Evolutionary conservation across 495 filamentous ascomycete species (phyloP).

Genomic region (Penicillium manginii): DNA sequence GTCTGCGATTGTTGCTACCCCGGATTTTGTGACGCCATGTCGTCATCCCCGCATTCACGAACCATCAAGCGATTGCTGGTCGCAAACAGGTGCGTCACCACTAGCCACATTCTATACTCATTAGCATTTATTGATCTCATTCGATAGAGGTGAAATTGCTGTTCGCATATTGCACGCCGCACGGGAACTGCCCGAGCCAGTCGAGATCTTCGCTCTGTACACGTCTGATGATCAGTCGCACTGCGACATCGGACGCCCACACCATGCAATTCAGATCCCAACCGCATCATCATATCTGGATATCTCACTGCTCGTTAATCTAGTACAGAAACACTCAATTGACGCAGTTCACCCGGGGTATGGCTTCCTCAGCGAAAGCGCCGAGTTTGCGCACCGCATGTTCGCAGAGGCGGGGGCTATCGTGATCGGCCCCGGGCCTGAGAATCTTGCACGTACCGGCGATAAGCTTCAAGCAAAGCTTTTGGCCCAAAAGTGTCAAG

Average conservation of each 20-base stretch:
- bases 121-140: not conserved
- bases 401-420: conserved; percentile 50
- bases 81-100: conserved; percentile 54
- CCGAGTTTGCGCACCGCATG: conserved; percentile 56
- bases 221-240: conserved; percentile 58
- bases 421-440: conserved; percentile 59
- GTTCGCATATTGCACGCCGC: conserved; percentile 60
- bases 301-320: conserved; percentile 46
- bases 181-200: conserved; percentile 49
- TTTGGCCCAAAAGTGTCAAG: conserved; percentile 56
- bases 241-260: conserved; percentile 47
- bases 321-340: conserved; percentile 53
- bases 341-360: conserved; percentile 65
- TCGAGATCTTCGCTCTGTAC: conserved; percentile 58
- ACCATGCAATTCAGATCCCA: conserved; percentile 50
- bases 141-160: conserved; percentile 61
- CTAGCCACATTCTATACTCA: not conserved
- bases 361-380: conserved; percentile 64
- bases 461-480: conserved; percentile 60
- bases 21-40: conserved; percentile 16
- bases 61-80: conserved; percentile 58
- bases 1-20: conserved; percentile 13
- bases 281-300: conserved; percentile 57
- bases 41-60: conserved; percentile 31
- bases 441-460: conserved; percentile 54